A percentile compares a stretch with the other conserved stretches of the same genome.
phyloP scores from a whole-genome alignment of 352 stramenopile genomes.

The Pythium vanterpoolii region DNA sequence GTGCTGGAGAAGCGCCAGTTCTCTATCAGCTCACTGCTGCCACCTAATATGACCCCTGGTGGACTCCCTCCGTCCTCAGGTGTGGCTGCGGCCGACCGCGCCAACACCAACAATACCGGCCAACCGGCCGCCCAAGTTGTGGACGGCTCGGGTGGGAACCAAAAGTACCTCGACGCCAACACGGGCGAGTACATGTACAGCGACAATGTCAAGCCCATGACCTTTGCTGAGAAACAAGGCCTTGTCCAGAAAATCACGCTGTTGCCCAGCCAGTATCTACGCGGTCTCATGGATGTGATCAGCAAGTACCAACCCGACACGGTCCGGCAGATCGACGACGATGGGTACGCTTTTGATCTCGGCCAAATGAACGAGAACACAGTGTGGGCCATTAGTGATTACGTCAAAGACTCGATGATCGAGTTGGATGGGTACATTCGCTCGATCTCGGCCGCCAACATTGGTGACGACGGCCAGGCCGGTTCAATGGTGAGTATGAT shows the following conservation, averaged over 20 bases:
- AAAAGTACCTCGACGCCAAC: constrained; percentile 58
- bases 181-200: constrained; percentile 86
- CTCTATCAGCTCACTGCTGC: constrained; percentile 69
- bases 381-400: constrained; percentile 84
- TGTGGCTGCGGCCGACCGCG: constrained; percentile 9
- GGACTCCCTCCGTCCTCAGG: constrained; percentile 11
- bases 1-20: constrained; percentile 78
- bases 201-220: constrained; percentile 82
- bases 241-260: constrained; percentile 87
- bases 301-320: constrained; percentile 87
- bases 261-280: constrained; percentile 79
- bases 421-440: constrained; percentile 84
- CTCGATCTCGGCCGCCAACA: constrained; percentile 46
- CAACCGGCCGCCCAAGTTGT: constrained; percentile 29
- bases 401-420: constrained; percentile 84
- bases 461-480: constrained; percentile 21
- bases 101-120: constrained; percentile 16
- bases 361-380: constrained; percentile 89
- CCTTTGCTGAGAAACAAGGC: constrained; percentile 77
- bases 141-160: constrained; percentile 64
- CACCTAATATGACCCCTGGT: constrained; percentile 30
- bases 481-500: background rate
- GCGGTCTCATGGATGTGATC: constrained; percentile 84
- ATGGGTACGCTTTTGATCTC: constrained; percentile 84
- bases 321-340: constrained; percentile 82